phyloP scores from a whole-genome alignment of 208 protist genomes.

The Phytomonas francai region DNA sequence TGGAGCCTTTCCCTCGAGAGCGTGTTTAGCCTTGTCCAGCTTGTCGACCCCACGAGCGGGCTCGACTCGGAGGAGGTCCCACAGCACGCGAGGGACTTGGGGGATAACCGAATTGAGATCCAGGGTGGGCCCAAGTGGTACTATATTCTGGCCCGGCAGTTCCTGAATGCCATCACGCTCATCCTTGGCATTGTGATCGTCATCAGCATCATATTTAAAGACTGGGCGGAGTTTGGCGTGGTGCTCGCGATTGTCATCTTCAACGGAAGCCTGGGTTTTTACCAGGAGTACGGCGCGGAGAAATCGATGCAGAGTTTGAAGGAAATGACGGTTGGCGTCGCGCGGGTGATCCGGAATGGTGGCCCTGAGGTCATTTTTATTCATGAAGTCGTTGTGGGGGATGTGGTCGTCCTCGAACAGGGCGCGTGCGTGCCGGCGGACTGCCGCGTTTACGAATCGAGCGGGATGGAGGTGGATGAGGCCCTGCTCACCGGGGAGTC shows the following conservation, averaged over 20 bases:
- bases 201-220: constrained; percentile 69
- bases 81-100: constrained; percentile 45
- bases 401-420: constrained; percentile 90
- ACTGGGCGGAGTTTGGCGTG: constrained; percentile 85
- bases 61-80: constrained; percentile 36
- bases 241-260: constrained; percentile 82
- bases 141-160: constrained; percentile 57
- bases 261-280: constrained; percentile 82
- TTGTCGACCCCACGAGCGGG: constrained; percentile 45
- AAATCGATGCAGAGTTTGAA: constrained; percentile 78
- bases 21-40: constrained; percentile 65
- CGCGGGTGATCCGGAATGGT: constrained; percentile 90
- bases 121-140: constrained; percentile 58
- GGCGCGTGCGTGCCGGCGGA: constrained; percentile 93
- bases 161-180: constrained; percentile 83
- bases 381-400: constrained; percentile 94
- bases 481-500: constrained; percentile 92
- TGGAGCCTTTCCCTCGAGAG: constrained; percentile 61
- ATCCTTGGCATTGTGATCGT: constrained; percentile 77
- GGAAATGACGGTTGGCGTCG: constrained; percentile 77
- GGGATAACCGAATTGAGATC: constrained; percentile 80
- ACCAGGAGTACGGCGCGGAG: constrained; percentile 84
- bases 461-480: constrained; percentile 88
- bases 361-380: constrained; percentile 83
- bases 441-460: constrained; percentile 88